Evolutionary conservation across 768 basidiomycete genomes (phyloP).

Genomic region (Hydnum rufescens): DNA sequence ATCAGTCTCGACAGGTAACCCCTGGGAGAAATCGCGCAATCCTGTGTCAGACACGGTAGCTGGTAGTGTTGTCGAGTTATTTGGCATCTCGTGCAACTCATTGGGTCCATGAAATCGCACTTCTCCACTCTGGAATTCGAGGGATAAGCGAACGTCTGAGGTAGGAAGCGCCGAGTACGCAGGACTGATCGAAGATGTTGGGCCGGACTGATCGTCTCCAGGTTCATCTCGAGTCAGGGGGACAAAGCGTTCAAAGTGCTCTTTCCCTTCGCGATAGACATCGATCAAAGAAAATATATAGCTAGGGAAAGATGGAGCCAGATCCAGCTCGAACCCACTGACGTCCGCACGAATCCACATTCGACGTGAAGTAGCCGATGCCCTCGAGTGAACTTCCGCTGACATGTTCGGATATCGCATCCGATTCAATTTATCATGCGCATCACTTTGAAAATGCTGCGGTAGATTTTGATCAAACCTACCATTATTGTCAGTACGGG

Average conservation of each 20-base stretch:
- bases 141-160: conserved; percentile 40
- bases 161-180: conserved; percentile 15
- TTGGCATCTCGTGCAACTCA: conserved; percentile 30
- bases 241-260: conserved; percentile 43
- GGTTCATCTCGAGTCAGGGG: conserved; percentile 19
- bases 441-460: conserved; percentile 49
- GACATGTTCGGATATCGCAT: conserved; percentile 67
- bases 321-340: conserved; percentile 66
- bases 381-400: conserved; percentile 43
- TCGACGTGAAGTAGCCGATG: conserved; percentile 28
- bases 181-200: neutral
- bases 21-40: neutral
- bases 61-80: conserved; percentile 34
- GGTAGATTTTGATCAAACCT: conserved; percentile 64
- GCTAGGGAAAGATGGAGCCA: conserved; percentile 62
- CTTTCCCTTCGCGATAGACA: conserved; percentile 66
- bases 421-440: conserved; percentile 47
- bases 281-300: conserved; percentile 68
- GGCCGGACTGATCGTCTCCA: neutral
- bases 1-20: conserved; percentile 2
- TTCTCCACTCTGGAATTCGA: conserved; percentile 71
- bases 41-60: neutral
- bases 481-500: conserved; percentile 1
- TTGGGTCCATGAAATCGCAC: conserved; percentile 48
- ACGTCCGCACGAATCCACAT: conserved; percentile 49